Conservation (phyloP, 495 filamentous ascomycete genomes). For the Platismatia glauca region DNA sequence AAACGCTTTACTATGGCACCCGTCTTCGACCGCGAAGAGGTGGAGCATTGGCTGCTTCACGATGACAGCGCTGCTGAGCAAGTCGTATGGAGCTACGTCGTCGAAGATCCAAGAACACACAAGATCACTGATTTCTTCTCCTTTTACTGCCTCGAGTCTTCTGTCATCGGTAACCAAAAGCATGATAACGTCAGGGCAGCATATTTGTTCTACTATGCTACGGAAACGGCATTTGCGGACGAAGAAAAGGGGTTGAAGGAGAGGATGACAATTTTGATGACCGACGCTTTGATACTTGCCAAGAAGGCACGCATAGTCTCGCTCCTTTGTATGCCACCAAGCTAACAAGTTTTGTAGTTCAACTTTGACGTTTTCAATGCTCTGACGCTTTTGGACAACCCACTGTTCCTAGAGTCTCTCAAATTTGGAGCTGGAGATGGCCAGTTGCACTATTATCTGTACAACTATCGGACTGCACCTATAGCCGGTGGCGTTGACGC, state of each 20-base stretch:
- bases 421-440: slow-evolving; percentile 93
- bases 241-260: slow-evolving; percentile 53
- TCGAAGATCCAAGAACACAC: slow-evolving; percentile 62
- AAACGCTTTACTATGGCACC: slow-evolving; percentile 76
- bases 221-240: slow-evolving; percentile 62
- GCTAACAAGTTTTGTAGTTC: slow-evolving; percentile 33
- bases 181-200: slow-evolving; percentile 72
- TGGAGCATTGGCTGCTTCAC: slow-evolving; percentile 81
- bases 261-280: slow-evolving; percentile 66
- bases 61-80: slow-evolving; percentile 55
- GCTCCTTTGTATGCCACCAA: background rate
- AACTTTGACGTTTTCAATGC: slow-evolving; percentile 97
- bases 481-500: slow-evolving; percentile 76
- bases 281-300: slow-evolving; percentile 79
- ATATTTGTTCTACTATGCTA: slow-evolving; percentile 94
- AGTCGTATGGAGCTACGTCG: slow-evolving; percentile 85
- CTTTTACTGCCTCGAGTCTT: slow-evolving; percentile 90
- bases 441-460: slow-evolving; percentile 89
- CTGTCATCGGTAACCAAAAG: slow-evolving; percentile 71
- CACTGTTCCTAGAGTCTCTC: slow-evolving; percentile 80
- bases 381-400: slow-evolving; percentile 85
- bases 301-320: slow-evolving; percentile 48
- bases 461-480: slow-evolving; percentile 82
- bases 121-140: slow-evolving; percentile 95
- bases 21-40: slow-evolving; percentile 65